Percentiles rank a stretch among this genome's conserved stretches.
phyloP scores from a whole-genome alignment of 305 asterid species.

The Fraxinus greggii region DNA sequence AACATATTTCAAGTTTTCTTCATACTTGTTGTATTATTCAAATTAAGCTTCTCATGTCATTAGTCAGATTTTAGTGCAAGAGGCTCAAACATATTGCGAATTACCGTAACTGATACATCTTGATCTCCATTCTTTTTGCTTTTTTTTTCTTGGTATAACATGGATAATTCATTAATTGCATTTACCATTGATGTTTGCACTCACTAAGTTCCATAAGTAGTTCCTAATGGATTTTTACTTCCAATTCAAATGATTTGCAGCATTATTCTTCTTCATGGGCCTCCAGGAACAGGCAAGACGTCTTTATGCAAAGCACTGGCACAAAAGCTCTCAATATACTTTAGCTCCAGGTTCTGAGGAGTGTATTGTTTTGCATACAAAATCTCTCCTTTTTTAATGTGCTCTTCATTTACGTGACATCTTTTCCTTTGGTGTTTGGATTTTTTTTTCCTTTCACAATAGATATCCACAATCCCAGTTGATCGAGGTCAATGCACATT shows the following conservation, averaged over 20 bases:
- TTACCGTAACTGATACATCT: background rate
- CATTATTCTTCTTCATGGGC: conserved; percentile 95
- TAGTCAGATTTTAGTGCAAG: background rate
- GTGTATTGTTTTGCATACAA: background rate
- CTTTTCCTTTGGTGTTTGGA: background rate
- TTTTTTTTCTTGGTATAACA: background rate
- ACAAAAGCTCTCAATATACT: conserved; percentile 87
- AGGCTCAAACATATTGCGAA: background rate
- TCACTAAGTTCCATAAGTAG: background rate
- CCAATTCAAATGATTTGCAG: conserved; percentile 47
- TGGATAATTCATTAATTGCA: background rate
- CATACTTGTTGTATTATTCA: background rate
- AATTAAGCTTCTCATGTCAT: background rate
- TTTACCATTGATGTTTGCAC: background rate
- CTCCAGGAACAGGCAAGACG: conserved; percentile 99
- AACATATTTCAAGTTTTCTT: background rate
- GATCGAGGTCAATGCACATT: conserved; percentile 96
- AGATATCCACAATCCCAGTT: conserved; percentile 87
- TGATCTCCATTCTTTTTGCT: background rate
- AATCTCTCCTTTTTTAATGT: conserved; percentile 7
- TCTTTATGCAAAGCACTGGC: conserved; percentile 96
- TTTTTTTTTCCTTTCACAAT: conserved; percentile 23
- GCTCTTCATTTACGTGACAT: conserved; percentile 27
- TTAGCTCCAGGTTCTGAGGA: conserved; percentile 64
- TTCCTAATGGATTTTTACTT: conserved; percentile 29